Evolutionary conservation across 495 filamentous ascomycete genomes (phyloP).

Genomic region (Cercophora sp.): DNA sequence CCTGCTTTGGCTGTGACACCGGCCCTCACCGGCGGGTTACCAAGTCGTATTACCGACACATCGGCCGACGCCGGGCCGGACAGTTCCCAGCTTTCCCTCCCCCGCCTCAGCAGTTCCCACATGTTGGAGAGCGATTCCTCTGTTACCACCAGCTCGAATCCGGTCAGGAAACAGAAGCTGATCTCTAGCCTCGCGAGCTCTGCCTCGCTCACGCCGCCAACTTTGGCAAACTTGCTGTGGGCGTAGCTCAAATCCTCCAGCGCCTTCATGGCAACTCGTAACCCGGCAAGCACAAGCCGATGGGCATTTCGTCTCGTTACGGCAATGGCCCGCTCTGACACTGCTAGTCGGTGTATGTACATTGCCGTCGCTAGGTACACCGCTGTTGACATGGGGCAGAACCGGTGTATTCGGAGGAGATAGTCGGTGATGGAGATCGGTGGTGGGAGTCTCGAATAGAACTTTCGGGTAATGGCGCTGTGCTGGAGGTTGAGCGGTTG

Average conservation of each 20-base stretch:
- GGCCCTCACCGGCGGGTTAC: slow-evolving; percentile 5
- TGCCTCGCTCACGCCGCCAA: slow-evolving; percentile 78
- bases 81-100: slow-evolving; percentile 25
- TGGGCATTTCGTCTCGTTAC: slow-evolving; percentile 83
- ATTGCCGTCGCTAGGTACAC: slow-evolving; percentile 89
- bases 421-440: slow-evolving; percentile 81
- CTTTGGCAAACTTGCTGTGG: slow-evolving; percentile 77
- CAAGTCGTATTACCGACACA: slow-evolving; percentile 8
- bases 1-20: background rate
- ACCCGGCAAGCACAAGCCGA: slow-evolving; percentile 75
- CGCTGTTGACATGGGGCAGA: slow-evolving; percentile 92
- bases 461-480: slow-evolving; percentile 78
- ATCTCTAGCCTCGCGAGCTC: slow-evolving; percentile 84
- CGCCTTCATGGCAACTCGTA: slow-evolving; percentile 88
- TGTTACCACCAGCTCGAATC: slow-evolving; percentile 75
- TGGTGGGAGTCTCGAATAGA: slow-evolving; percentile 83
- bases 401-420: slow-evolving; percentile 77
- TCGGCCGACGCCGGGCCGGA: slow-evolving; percentile 1
- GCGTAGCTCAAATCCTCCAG: slow-evolving; percentile 84
- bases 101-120: slow-evolving; percentile 44
- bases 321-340: slow-evolving; percentile 66
- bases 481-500: slow-evolving; percentile 66
- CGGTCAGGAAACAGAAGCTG: slow-evolving; percentile 79
- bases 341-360: slow-evolving; percentile 80
- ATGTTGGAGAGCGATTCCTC: slow-evolving; percentile 57